Base-by-base conservation (phyloP, 139 green algal genomes). In the Chlamydomonas sp. region DNA sequence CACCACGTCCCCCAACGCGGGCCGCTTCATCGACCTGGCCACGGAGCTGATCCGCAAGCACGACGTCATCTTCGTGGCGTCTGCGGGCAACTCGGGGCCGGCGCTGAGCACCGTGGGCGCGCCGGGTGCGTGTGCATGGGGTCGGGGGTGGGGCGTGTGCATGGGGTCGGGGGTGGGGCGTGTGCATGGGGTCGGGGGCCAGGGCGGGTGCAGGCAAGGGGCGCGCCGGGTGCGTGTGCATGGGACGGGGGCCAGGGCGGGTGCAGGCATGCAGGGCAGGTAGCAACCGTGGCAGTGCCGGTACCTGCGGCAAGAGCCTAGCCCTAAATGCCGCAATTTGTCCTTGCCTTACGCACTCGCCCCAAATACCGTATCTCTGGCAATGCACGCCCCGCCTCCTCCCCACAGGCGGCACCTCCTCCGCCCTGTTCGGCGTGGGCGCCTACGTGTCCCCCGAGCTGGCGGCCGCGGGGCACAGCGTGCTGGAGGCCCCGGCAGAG, bases 51-150 rank as follows among this genome's bases (percentile, higher is more conserved):
- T 98, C 60, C 63, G 97, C 91, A 97, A 98, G 89, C 95, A 97
- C 69, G 92, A 91, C 59, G 94, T 99, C 20, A 94, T 98, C 63
- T 98, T 98, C 63, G 92, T 99, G 16, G 90, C 93, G 49, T 93
- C 79, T 5, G 96, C 97, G 58, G 96, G 97, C 74, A 99, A 99
- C 85, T 91, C 91, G 8, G 97, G 97, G 0, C 97, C 97, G 9
- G 97, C 95, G 3, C 94, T 99, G 59, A 93, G 89, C 20, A 98
- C 97, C 12, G 95, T 98, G 49, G 96, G 97, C 2, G 96, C 97
- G 1, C 97, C 97, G 2, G 95, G 93, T 79, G 79, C 31, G 78
- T 10, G 71, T 4, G 20, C 2, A 6, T 15, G 77, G 58, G 58
- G 49, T 8, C 3, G 62, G 75, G 7, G 49, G 75, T 4, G 9